phyloP scores from a whole-genome alignment of 805 yeast genomes.

The Osmozyma mogii region DNA sequence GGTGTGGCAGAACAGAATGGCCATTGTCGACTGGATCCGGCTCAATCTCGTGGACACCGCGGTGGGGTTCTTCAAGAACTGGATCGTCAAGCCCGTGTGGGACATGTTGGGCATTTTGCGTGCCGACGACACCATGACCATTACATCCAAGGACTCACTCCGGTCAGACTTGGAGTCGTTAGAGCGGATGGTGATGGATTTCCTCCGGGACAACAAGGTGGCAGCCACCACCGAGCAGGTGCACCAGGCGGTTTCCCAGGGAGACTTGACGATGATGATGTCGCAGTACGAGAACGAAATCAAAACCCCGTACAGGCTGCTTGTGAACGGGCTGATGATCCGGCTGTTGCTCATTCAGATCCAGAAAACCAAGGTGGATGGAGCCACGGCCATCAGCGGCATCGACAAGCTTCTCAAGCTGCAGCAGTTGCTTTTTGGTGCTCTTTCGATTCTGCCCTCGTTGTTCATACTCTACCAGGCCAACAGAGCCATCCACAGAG shows the following conservation, averaged over 20 bases:
- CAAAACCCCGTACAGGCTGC: conserved; percentile 55
- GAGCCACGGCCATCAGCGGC: conserved; percentile 81
- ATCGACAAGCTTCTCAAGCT: conserved; percentile 83
- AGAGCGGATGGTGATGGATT: conserved; percentile 82
- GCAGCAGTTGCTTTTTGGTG: conserved; percentile 90
- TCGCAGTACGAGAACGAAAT: conserved; percentile 72
- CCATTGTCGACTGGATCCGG: conserved; percentile 48
- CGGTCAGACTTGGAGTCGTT: conserved; percentile 71
- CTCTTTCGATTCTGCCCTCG: conserved; percentile 84
- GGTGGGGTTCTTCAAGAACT: conserved; percentile 63
- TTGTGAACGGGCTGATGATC: conserved; percentile 62
- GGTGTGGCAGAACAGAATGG: conserved; percentile 43
- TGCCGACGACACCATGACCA: conserved; percentile 70
- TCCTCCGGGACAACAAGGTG: conserved; percentile 32
- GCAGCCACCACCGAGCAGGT: conserved; percentile 20
- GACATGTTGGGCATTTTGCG: conserved; percentile 74
- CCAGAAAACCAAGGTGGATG: conserved; percentile 96
- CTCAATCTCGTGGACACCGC: conserved; percentile 57
- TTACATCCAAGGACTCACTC: conserved; percentile 72
- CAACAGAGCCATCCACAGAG: conserved; percentile 21
- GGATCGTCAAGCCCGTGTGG: conserved; percentile 73
- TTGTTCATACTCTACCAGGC: conserved; percentile 47
- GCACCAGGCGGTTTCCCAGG: conserved; percentile 47
- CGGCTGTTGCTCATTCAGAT: conserved; percentile 79
- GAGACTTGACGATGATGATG: conserved; percentile 77